These are phyloP conservation scores for Phytophthora tentaculata DNA, from an alignment of 352 stramenopile genomes.

Conservation along the genomic window DNA sequence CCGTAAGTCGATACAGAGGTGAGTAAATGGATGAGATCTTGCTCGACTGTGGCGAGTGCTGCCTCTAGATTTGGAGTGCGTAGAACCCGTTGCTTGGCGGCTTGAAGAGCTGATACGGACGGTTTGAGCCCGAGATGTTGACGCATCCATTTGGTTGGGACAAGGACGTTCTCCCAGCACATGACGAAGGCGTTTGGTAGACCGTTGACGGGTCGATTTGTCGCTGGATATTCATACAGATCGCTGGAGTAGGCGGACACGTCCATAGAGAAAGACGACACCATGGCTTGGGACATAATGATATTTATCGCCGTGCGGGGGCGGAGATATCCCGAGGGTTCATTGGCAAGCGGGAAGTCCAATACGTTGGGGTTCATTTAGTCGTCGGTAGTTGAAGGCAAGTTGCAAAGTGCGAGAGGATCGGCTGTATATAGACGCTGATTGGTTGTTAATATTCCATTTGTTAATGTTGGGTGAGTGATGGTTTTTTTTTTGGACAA, in stretches of 20 bases:
- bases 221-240: conserved; percentile 57
- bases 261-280: conserved; percentile 73
- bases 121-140: conserved; percentile 56
- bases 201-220: conserved; percentile 20
- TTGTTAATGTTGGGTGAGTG: conserved; percentile 14
- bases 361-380: conserved; percentile 42
- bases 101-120: conserved; percentile 43
- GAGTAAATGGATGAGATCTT: conserved; percentile 60
- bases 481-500: too few relatives aligned
- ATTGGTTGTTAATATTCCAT: conserved; percentile 18
- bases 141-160: conserved; percentile 69
- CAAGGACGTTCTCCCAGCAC: conserved; percentile 74
- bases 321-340: neutral
- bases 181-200: conserved; percentile 68
- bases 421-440: conserved; percentile 23
- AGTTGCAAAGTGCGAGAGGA: conserved; percentile 25
- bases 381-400: too few relatives aligned
- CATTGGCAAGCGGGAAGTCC: conserved; percentile 36
- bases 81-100: conserved; percentile 56
- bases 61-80: conserved; percentile 53
- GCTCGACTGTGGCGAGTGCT: conserved; percentile 63
- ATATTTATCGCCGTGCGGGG: neutral
- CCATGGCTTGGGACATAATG: conserved; percentile 56
- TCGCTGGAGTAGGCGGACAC: conserved; percentile 60
- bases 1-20: conserved; percentile 52